Evolutionary conservation across 192 early-diverging fungal genomes (phyloP), one percentile per base, ranked within the genome.

Genomic region (Pecoramyces ruminantium): DNA sequence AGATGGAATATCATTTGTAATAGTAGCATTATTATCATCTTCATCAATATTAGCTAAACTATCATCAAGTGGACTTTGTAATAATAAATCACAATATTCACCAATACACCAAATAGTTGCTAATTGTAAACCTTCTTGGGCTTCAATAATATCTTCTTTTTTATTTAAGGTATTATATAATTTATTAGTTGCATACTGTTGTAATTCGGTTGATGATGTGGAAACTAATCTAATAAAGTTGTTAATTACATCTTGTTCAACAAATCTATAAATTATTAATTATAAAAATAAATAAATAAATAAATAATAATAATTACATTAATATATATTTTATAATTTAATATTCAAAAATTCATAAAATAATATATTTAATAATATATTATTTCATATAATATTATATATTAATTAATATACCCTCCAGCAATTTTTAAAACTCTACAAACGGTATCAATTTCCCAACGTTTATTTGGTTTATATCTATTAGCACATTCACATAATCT

Each of bases 371-470:
- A n/a, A n/a, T n/a, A n/a, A n/a, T n/a, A n/a, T n/a, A n/a, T n/a
- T n/a, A n/a, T n/a, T n/a, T n/a, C n/a, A n/a, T n/a, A n/a, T n/a
- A n/a, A n/a, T n/a, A n/a, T n/a, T n/a, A n/a, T 34, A 34, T 34
- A 84, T 78, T 93, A 90, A 79, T 90, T 87, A 13, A 91, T 88
- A 67, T 81, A 90, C 30, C 86, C 85, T 17, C 90, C 90, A 25
- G 89, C 89, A n/a, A 91, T 89, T 12, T 88, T 82, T 77, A 98
- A 86, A 34, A 98, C 95, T 12, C 97, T 92, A 82, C 94, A 86
- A 78, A 98, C 92, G 4, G 95, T 98, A 82, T 99, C 98, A 79
- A 98, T 90, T 82, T 98, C 96, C 98, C 98, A 99, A 77, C 95
- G 93, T 80, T 93, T 94, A 83, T 96, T 96, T 29, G 97, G 96